These are phyloP conservation scores for Sporormia fimetaria DNA, from an alignment of 495 filamentous ascomycete genomes.

Conservation along the genomic window DNA sequence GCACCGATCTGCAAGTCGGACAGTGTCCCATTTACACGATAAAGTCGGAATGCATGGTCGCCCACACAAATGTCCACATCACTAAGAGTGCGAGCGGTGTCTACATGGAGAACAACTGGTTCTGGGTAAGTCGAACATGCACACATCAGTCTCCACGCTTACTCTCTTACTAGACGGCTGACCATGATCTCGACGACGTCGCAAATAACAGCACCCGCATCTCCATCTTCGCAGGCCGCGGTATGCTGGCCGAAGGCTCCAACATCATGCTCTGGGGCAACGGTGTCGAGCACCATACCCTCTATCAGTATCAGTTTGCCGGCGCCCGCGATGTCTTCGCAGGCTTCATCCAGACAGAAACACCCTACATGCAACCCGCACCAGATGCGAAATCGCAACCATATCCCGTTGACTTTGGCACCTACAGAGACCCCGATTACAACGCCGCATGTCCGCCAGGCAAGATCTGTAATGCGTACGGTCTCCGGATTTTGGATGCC, in stretches of 20 bases:
- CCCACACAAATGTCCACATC: constrained; percentile 76
- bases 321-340: constrained; percentile 76
- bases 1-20: constrained; percentile 61
- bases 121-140: constrained; percentile 51
- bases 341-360: constrained; percentile 81
- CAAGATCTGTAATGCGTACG: constrained; percentile 72
- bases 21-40: constrained; percentile 13
- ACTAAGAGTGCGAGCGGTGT: constrained; percentile 51
- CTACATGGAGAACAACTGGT: constrained; percentile 90
- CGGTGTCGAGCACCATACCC: constrained; percentile 72
- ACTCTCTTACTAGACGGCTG: constrained; percentile 40
- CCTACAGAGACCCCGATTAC: constrained; percentile 67
- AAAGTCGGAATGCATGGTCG: constrained; percentile 47
- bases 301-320: constrained; percentile 66
- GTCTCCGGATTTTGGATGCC: constrained; percentile 51
- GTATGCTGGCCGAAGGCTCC: constrained; percentile 59
- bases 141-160: neutral
- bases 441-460: constrained; percentile 39
- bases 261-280: constrained; percentile 61
- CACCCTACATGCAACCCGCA: constrained; percentile 39
- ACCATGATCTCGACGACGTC: constrained; percentile 74
- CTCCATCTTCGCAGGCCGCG: constrained; percentile 85
- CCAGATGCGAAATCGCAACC: constrained; percentile 76
- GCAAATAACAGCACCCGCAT: constrained; percentile 77
- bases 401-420: constrained; percentile 54